Base-by-base conservation (phyloP, 2,329 filamentous ascomycete species). In the Ophiostoma fasciatum region DNA sequence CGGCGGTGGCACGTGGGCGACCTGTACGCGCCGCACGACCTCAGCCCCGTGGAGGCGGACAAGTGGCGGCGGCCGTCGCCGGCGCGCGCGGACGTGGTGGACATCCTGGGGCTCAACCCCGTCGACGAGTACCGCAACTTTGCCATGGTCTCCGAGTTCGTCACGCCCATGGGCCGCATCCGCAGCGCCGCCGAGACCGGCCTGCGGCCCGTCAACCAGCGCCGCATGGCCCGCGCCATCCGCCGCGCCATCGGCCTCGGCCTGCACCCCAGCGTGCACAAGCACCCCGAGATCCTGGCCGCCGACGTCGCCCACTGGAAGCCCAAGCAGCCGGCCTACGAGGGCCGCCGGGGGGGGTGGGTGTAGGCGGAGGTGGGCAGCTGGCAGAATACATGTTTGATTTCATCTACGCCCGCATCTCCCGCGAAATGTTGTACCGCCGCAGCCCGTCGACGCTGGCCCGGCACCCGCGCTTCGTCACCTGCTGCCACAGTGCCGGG, bases 91-190 rank as follows among this genome's bases (percentile, higher is more conserved):
- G 88, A 98, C 56, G 72, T 81, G 7, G 74, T 94, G 45, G 85
- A 94, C 55, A 62, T 78, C 27, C 56, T 94, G 51, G 79, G 77
- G 17, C 63, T 94, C 41, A 79, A 84, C 47, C 88, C 90, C 12
- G 48, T 90, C 40, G 71, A 82, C 46, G 74, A 90, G 60, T 98
- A 96, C 60, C 84, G 85, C 69, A 98, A 98, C 60, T 93, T 93
- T 56, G 74, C 82, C 26, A 73, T 98, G 42, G 80, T 96, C 59
- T 81, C 81, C 22, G 85, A 94, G 55, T 94, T 81, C 56, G 80
- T 90, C 51, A 84, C 82, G 1, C 60, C 77, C 10, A 82, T 83
- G 61, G 90, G 88, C 34, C 74, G 85, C 41, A 94, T 98, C 55
- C 81, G 74, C 60, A 75, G 80, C 54, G 66, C 71, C n/a, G 67